phyloP scores from a whole-genome alignment of 129 eudicot species.

The Flaveria sonorensis region DNA sequence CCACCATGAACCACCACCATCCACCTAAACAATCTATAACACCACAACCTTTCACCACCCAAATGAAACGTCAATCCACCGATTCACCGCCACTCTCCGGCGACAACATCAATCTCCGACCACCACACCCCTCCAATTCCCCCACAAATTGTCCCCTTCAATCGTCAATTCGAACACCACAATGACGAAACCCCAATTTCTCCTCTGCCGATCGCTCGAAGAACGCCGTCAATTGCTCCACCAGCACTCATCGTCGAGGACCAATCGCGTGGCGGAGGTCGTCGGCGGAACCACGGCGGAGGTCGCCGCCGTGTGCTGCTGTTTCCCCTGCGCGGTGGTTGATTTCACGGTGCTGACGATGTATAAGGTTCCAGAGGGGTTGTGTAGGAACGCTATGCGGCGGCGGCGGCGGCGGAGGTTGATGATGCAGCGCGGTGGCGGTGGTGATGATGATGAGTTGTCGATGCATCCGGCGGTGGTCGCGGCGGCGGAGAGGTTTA shows the following conservation, averaged over 20 bases:
- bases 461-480: slow-evolving; percentile 40
- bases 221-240: slow-evolving; percentile 38
- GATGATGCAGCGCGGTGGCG: slow-evolving; percentile 18
- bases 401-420: slow-evolving; percentile 34
- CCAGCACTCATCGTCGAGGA: slow-evolving; percentile 14
- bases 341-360: slow-evolving; percentile 50
- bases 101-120: too few relatives aligned
- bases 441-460: slow-evolving; percentile 10
- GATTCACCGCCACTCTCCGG: not conserved
- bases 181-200: slow-evolving; percentile 34
- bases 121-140: too few relatives aligned
- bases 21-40: too few relatives aligned
- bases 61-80: not conserved
- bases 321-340: slow-evolving; percentile 55
- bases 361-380: slow-evolving; percentile 68
- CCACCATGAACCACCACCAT: too few relatives aligned
- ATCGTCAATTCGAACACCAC: not conserved
- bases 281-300: slow-evolving; percentile 81
- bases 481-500: slow-evolving; percentile 37
- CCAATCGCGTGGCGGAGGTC: slow-evolving; percentile 46
- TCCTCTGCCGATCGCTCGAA: slow-evolving; percentile 29
- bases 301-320: slow-evolving; percentile 70
- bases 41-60: too few relatives aligned
- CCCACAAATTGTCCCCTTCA: not conserved
- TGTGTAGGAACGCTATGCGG: slow-evolving; percentile 54